Percentiles rank a stretch among this genome's conserved stretches.
Evolutionary conservation across 306 rosid species (phyloP).

Genomic region (Begonia peltatifolia): DNA sequence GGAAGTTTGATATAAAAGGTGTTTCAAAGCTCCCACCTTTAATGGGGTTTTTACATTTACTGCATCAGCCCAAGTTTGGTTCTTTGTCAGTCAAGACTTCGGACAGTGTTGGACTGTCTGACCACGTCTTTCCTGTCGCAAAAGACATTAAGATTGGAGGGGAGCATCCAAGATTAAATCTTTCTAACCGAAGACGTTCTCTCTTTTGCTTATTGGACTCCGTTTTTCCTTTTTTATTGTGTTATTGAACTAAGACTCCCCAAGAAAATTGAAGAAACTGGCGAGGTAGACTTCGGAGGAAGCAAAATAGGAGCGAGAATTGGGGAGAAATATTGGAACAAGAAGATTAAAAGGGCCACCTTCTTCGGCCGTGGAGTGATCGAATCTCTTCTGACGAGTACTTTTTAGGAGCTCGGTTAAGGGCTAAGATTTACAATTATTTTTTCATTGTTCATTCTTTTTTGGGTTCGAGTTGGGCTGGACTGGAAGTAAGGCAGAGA

Average conservation of each 20-base stretch:
- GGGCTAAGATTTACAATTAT: slow-evolving; percentile 25
- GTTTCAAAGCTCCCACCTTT: no score
- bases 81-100: no score
- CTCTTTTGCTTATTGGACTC: no score
- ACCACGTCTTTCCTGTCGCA: no score
- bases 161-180: no score
- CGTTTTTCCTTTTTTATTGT: background rate
- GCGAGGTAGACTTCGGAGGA: slow-evolving; percentile 7
- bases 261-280: slow-evolving; percentile 4
- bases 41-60: no score
- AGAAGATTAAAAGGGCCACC: slow-evolving; percentile 14
- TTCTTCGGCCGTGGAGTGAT: slow-evolving; percentile 18
- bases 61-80: no score
- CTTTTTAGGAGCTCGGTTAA: slow-evolving; percentile 19
- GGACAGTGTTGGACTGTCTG: no score
- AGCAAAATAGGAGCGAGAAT: slow-evolving; percentile 8
- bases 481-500: slow-evolving; percentile 7
- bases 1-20: no score
- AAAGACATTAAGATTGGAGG: no score
- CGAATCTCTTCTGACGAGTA: slow-evolving; percentile 21
- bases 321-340: background rate
- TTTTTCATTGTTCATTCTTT: slow-evolving; percentile 3
- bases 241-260: slow-evolving; percentile 9
- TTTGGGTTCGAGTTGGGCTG: slow-evolving; percentile 2
- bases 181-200: no score